Conservation (phyloP, 441 rosid species). For the Populus hybrid region DNA sequence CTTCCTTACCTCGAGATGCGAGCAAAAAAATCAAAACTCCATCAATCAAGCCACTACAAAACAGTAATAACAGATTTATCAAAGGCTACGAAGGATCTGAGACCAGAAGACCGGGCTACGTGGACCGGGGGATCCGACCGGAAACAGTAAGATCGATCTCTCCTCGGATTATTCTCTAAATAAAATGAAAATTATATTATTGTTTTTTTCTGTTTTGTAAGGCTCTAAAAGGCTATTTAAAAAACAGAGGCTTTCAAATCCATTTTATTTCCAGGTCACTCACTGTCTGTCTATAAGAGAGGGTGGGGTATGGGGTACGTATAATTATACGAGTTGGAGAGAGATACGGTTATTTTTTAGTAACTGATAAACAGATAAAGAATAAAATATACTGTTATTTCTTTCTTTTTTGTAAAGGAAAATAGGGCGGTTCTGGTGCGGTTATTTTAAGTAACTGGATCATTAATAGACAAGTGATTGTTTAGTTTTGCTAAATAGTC, state of each 20-base stretch:
- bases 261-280: constrained; percentile 21
- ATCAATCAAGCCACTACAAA: constrained; percentile 16
- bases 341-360: constrained; percentile 17
- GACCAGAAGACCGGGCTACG: not conserved
- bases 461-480: too few relatives aligned
- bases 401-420: not conserved
- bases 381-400: constrained; percentile 10
- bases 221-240: not conserved
- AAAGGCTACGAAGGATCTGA: constrained; percentile 27
- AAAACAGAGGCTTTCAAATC: constrained; percentile 32
- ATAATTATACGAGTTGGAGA: constrained; percentile 2
- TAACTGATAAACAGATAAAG: not conserved
- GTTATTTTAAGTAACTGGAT: not conserved
- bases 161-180: not conserved
- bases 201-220: not conserved
- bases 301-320: constrained; percentile 5
- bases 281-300: constrained; percentile 7
- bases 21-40: constrained; percentile 36
- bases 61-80: constrained; percentile 16
- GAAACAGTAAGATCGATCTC: not conserved
- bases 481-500: not conserved
- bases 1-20: constrained; percentile 32
- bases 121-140: not conserved
- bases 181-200: not conserved
- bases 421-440: not conserved